A percentile compares a stretch with the other conserved stretches of the same genome.
phyloP scores from a whole-genome alignment of 768 basidiomycete genomes.

The Kockovaella imperatae region DNA sequence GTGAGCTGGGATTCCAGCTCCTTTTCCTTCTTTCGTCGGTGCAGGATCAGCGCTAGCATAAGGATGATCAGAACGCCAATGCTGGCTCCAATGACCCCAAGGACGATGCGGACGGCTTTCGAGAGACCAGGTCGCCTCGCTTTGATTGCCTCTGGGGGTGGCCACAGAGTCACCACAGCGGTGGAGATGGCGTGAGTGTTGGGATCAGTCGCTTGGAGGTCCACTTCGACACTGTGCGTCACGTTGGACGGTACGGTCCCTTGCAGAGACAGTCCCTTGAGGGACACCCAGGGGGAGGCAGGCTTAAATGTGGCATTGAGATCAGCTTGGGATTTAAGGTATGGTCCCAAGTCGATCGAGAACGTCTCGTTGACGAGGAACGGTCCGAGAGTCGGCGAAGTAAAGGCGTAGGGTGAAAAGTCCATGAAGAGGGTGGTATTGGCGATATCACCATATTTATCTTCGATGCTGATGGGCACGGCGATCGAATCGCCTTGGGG shows the following conservation, averaged over 20 bases:
- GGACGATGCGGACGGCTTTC: conserved; percentile 3
- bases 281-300: conserved; percentile 49
- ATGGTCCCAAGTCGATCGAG: conserved; percentile 23
- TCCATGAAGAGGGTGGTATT: conserved; percentile 57
- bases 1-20: conserved; percentile 2
- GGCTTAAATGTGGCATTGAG: conserved; percentile 53
- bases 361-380: conserved; percentile 51
- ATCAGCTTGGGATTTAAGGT: background rate
- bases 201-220: conserved; percentile 12
- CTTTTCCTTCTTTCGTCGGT: conserved; percentile 6
- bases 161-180: conserved; percentile 12
- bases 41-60: conserved; percentile 5
- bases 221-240: conserved; percentile 16
- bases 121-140: conserved; percentile 1
- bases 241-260: conserved; percentile 53
- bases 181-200: conserved; percentile 22
- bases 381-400: conserved; percentile 51
- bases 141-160: background rate
- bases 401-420: conserved; percentile 68
- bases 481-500: conserved; percentile 41
- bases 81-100: conserved; percentile 8
- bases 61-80: conserved; percentile 7
- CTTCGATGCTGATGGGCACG: conserved; percentile 54
- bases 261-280: conserved; percentile 47
- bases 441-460: conserved; percentile 53